A percentile compares a stretch with the other conserved stretches of the same genome.
These are phyloP conservation scores for Macrocybe gigantea DNA, from an alignment of 768 basidiomycete genomes.

Conservation along the genomic window DNA sequence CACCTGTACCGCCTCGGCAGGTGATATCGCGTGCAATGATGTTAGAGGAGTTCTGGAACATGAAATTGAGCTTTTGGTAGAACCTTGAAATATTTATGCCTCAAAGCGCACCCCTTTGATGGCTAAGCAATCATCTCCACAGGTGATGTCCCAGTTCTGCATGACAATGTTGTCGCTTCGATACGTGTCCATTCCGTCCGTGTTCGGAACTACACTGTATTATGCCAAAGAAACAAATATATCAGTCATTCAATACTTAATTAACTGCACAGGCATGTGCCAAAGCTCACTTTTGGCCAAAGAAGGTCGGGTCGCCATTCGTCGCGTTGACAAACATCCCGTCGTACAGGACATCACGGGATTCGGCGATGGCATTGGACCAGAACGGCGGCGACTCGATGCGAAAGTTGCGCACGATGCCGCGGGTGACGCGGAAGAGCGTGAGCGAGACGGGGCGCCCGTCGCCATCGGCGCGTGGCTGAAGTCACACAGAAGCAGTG, in stretches of 20 bases:
- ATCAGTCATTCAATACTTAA: neutral
- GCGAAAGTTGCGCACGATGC: slow-evolving; percentile 37
- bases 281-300: slow-evolving; percentile 39
- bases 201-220: slow-evolving; percentile 50
- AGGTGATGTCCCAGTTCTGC: slow-evolving; percentile 54
- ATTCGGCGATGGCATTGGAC: slow-evolving; percentile 51
- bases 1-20: slow-evolving; percentile 54
- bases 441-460: slow-evolving; percentile 54
- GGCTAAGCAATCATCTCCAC: slow-evolving; percentile 60
- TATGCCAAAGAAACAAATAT: neutral
- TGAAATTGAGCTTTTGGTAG: neutral
- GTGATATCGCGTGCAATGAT: slow-evolving; percentile 40
- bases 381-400: slow-evolving; percentile 55
- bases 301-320: slow-evolving; percentile 43
- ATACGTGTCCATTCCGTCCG: slow-evolving; percentile 56
- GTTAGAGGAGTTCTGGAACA: slow-evolving; percentile 46
- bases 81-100: neutral
- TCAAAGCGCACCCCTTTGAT: slow-evolving; percentile 47
- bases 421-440: slow-evolving; percentile 36
- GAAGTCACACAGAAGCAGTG: neutral
- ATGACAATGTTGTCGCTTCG: slow-evolving; percentile 41
- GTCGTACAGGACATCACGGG: slow-evolving; percentile 41
- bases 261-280: neutral
- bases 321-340: slow-evolving; percentile 55
- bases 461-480: slow-evolving; percentile 47